Evolutionary conservation across 352 stramenopile genomes (phyloP), one percentile per base, ranked within the genome.

Genomic region (Phytophthora litchii): DNA sequence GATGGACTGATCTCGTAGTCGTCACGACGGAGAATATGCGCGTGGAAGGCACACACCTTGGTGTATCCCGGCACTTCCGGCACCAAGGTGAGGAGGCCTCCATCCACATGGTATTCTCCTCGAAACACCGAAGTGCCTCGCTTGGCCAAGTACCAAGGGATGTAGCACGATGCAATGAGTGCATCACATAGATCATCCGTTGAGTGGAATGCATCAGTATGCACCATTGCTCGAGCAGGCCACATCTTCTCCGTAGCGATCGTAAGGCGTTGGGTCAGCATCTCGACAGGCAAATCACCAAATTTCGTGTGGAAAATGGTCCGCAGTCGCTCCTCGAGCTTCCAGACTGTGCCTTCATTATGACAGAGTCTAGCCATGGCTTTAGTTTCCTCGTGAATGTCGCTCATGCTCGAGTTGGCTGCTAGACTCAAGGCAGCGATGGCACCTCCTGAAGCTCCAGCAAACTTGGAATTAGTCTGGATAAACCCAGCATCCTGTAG

Each of bases 1-100:
- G 76, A 86, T 36, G 86, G 86, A 58, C 80, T 89, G 54, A 94
- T 91, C 38, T 88, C 79, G 55, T 92, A 91, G 68, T 89, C 83
- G 3, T 52, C 38, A 7, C 80, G 74, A 27, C 80, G 67, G 32
- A 94, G 42, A n/a, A 78, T 21, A 12, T 77, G 54, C 31, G 64
- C 65, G 17, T 78, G 86, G 60, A 94, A 91, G 21, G 70, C 80
- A 51, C 83, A 93, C 10, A 92, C 80, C 17, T 80, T 82, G 8
- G 87, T 72, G 54, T 90, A 87, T 20, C 78, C 78, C 0, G 76
- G 68, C 4, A 94, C 44, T 47, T 89, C 78, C 0, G 86, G 86
- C 13, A 92, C 80, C 43, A 94, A 66, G 44, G 82, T 78, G 14
- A 91, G 46, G 16, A 92, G 64, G 0, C 83, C 73, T 58, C 83